Base-by-base conservation (phyloP, 495 filamentous ascomycete species). In the Penicillium cinerascens region DNA sequence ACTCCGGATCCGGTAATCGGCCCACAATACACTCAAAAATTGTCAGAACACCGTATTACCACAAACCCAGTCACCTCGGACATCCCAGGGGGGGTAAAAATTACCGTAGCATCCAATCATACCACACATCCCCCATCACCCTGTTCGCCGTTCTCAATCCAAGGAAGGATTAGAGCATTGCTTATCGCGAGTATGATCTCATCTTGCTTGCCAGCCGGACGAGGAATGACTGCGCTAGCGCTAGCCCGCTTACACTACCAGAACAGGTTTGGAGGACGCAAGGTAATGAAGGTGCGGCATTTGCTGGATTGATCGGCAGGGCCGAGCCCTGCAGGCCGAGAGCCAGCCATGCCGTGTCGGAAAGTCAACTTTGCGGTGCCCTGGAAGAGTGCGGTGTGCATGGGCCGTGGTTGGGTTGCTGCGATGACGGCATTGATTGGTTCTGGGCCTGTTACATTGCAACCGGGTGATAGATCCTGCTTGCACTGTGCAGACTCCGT, bases 271-370 rank as follows among this genome's bases (percentile, higher is more conserved):
- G n/a, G 13, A 16, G 16, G 7, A 3, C 4, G 21, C 21, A 15
- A 15, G 7, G 21, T 21, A n/a, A n/a, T 13, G 27, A 22, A n/a
- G 36, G 17, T 40, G 33, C 42, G 18, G 7, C 20, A 26, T 51
- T 38, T 40, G 15, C 41, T 38, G 29, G 45, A 0, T 49, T 13
- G 33, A 46, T 49, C 52, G 46, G 46, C 41, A 25, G 26, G 8
- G 40, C 52, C 46, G 46, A 55, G n/a, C 7, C 13, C 22, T 46
- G 0, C 2, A 41, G 15, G 1, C 43, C 49, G 49, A 57, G 16
- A 17, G 29, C 37, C 16, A 44, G 44, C 27, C 39, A 56, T 48
- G 17, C 48, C 49, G 54, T 36, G 37, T 44, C 43, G 36, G 46
- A 26, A 38, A 48, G 36, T 47, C 10, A 2, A 39, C 5, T 39